A percentile compares a stretch with the other conserved stretches of the same genome.
Evolutionary conservation across 495 filamentous ascomycete species (phyloP).

Genomic region (Penicillium taxi): DNA sequence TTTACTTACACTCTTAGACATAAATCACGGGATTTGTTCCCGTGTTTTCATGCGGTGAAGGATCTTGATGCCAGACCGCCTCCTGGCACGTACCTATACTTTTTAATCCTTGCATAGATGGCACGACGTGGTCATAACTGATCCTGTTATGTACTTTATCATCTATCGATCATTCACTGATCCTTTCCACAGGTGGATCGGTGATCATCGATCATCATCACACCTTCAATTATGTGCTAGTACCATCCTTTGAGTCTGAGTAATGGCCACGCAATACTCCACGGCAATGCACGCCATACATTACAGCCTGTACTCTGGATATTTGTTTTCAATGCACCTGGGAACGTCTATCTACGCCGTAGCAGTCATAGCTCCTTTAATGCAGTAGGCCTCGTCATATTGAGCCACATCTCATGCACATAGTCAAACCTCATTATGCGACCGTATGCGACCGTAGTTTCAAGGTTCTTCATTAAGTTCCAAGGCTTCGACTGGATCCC

Average conservation of each 20-base stretch:
- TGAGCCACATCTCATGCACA: not conserved
- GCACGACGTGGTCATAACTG: slow-evolving; percentile 3
- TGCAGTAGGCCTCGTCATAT: slow-evolving; percentile 1
- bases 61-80: slow-evolving; percentile 27
- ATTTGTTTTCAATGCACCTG: too few species aligned
- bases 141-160: slow-evolving; percentile 15
- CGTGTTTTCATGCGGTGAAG: slow-evolving; percentile 21
- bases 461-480: too few species aligned
- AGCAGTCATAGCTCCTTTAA: too few species aligned
- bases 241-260: too few species aligned
- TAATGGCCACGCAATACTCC: too few species aligned
- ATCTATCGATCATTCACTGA: slow-evolving; percentile 13
- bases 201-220: slow-evolving; percentile 1
- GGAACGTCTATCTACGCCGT: too few species aligned
- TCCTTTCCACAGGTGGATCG: too few species aligned
- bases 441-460: not conserved
- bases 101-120: slow-evolving; percentile 27
- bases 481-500: too few species aligned
- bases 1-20: slow-evolving; percentile 19
- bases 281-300: too few species aligned
- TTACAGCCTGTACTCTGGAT: too few species aligned
- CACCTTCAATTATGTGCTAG: not conserved
- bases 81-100: slow-evolving; percentile 25
- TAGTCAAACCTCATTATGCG: not conserved
- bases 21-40: slow-evolving; percentile 5